phyloP scores from a whole-genome alignment of 2,329 filamentous ascomycete species.

The Epichloe sp. region DNA sequence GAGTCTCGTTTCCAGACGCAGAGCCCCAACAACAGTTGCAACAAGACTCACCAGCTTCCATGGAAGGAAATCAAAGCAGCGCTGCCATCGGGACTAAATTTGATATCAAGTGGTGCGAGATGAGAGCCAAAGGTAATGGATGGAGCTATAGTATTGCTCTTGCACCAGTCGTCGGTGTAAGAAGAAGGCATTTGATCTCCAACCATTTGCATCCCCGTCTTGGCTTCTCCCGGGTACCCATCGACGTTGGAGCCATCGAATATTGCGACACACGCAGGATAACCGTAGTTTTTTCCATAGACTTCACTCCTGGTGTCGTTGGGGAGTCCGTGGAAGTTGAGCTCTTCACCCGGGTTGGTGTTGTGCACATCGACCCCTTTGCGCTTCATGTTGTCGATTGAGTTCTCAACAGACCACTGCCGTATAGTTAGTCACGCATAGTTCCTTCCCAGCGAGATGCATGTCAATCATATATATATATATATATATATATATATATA shows the following conservation, averaged over 20 bases:
- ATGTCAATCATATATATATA: background rate
- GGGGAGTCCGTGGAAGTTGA: constrained; percentile 56
- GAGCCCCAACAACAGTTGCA: no score
- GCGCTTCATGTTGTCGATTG: constrained; percentile 45
- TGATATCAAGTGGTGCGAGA: constrained; percentile 51
- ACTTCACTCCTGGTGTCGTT: constrained; percentile 10
- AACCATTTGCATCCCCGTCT: constrained; percentile 12
- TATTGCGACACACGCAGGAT: constrained; percentile 48
- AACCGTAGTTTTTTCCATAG: constrained; percentile 42
- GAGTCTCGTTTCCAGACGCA: background rate
- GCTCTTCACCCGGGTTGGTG: constrained; percentile 57
- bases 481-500: no score
- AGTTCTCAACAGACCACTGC: constrained; percentile 49
- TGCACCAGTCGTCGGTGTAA: constrained; percentile 13
- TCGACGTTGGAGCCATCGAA: constrained; percentile 29
- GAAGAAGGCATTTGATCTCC: constrained; percentile 11
- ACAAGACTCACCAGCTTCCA: constrained; percentile 36
- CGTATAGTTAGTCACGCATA: background rate
- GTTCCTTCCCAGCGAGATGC: background rate
- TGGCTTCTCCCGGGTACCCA: constrained; percentile 20
- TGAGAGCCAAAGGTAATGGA: constrained; percentile 29
- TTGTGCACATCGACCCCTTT: constrained; percentile 44
- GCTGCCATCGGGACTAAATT: constrained; percentile 41
- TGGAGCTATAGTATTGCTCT: constrained; percentile 10
- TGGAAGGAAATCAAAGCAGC: constrained; percentile 50